Evolutionary conservation across 768 basidiomycete genomes (phyloP).

Genomic region (Hypsizygus marmoreus): DNA sequence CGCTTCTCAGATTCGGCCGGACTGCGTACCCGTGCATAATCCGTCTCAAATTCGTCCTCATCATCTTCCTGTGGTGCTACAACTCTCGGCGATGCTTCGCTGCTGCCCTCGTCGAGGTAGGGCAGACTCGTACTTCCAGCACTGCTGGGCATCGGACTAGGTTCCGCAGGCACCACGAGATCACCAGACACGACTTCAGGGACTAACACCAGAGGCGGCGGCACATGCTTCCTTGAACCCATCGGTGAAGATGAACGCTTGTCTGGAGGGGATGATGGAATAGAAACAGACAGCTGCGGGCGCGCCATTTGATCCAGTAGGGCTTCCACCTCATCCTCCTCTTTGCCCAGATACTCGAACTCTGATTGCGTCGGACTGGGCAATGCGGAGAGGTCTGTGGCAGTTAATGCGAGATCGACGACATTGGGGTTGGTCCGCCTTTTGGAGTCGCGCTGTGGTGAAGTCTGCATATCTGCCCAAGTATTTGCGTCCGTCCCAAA

Average conservation of each 20-base stretch:
- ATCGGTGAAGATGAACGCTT: conserved; percentile 35
- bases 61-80: conserved; percentile 14
- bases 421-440: conserved; percentile 44
- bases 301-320: conserved; percentile 43
- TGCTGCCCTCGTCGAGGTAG: conserved; percentile 41
- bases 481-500: conserved; percentile 69
- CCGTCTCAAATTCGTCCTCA: conserved; percentile 45
- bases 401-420: conserved; percentile 55
- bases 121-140: conserved; percentile 42
- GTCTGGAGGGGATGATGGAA: conserved; percentile 40
- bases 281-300: conserved; percentile 32
- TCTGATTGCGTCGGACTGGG: conserved; percentile 27
- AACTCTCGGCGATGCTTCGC: conserved; percentile 12
- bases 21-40: conserved; percentile 31
- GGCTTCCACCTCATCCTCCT: conserved; percentile 43
- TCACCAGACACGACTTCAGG: conserved; percentile 33
- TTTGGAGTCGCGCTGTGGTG: conserved; percentile 28
- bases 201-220: conserved; percentile 59
- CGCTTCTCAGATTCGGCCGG: conserved; percentile 46
- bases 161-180: conserved; percentile 34
- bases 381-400: conserved; percentile 33
- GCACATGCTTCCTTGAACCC: conserved; percentile 43
- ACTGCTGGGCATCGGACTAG: conserved; percentile 38
- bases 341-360: conserved; percentile 31
- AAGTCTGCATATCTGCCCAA: conserved; percentile 55